phyloP scores from a whole-genome alignment of 768 basidiomycete species.

The Rhizopogon vesiculosus region DNA sequence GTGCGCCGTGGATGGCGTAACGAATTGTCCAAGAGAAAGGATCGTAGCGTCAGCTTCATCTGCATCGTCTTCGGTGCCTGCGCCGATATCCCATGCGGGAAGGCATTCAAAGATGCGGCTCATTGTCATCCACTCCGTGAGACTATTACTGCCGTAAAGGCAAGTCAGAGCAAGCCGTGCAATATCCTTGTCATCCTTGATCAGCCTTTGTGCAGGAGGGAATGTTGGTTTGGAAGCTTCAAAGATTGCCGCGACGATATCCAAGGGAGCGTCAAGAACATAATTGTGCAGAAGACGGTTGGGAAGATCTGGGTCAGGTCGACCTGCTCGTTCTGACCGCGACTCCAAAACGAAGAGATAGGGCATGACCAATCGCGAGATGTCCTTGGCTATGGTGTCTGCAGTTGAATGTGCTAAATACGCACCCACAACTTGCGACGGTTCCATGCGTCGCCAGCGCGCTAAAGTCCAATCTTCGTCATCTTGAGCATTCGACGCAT shows the following conservation, averaged over 20 bases:
- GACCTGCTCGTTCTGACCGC: constrained; percentile 75
- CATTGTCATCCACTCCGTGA: constrained; percentile 80
- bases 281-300: constrained; percentile 67
- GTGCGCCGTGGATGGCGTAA: constrained; percentile 65
- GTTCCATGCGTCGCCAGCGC: constrained; percentile 67
- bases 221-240: constrained; percentile 91
- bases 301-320: constrained; percentile 62
- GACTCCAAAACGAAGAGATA: constrained; percentile 92
- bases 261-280: constrained; percentile 62
- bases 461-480: constrained; percentile 72
- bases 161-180: constrained; percentile 83
- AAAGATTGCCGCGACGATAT: constrained; percentile 71
- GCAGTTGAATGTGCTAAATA: constrained; percentile 75
- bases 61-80: constrained; percentile 54
- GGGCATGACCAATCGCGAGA: constrained; percentile 78
- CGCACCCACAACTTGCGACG: constrained; percentile 60
- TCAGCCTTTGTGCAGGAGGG: constrained; percentile 60
- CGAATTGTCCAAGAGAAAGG: constrained; percentile 72
- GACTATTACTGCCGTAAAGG: constrained; percentile 75
- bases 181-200: constrained; percentile 80
- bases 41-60: constrained; percentile 84
- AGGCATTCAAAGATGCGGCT: constrained; percentile 93
- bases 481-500: constrained; percentile 27
- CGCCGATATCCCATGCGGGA: constrained; percentile 76
- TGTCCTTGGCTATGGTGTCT: constrained; percentile 58